phyloP scores from a whole-genome alignment of 441 rosid species.

The Arabidopsis hybrid region DNA sequence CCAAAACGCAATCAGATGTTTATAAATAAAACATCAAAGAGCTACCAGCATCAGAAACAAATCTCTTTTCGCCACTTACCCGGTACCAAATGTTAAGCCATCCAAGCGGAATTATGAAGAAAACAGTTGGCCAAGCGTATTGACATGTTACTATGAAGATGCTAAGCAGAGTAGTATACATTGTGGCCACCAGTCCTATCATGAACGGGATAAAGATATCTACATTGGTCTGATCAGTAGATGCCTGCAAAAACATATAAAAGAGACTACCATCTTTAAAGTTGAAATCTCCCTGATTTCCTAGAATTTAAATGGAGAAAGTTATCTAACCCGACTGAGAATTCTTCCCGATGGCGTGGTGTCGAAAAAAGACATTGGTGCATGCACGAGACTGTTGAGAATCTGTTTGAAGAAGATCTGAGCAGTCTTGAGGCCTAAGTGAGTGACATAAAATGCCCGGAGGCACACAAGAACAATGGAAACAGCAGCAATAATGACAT shows the following conservation, averaged over 20 bases:
- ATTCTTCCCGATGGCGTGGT: slow-evolving; percentile 98
- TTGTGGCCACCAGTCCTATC: slow-evolving; percentile 60
- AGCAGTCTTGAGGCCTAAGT: slow-evolving; percentile 86
- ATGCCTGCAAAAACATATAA: slow-evolving; percentile 66
- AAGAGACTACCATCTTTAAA: neutral
- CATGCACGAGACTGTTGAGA: slow-evolving; percentile 81
- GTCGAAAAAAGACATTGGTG: slow-evolving; percentile 95
- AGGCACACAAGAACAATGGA: slow-evolving; percentile 62
- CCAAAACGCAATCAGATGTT: neutral
- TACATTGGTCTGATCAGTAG: slow-evolving; percentile 86
- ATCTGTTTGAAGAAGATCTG: slow-evolving; percentile 80
- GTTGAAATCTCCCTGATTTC: neutral
- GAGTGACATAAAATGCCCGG: slow-evolving; percentile 63
- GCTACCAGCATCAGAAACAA: neutral
- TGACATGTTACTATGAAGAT: slow-evolving; percentile 91
- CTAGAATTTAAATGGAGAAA: slow-evolving; percentile 4
- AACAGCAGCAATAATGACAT: slow-evolving; percentile 61
- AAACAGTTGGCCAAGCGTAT: slow-evolving; percentile 91
- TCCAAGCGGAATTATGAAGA: slow-evolving; percentile 82
- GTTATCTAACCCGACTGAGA: slow-evolving; percentile 72
- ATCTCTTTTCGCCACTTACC: slow-evolving; percentile 50
- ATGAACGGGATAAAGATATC: slow-evolving; percentile 85
- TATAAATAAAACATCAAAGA: neutral
- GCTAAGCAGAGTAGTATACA: slow-evolving; percentile 80
- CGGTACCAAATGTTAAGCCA: slow-evolving; percentile 91